These are phyloP conservation scores for Gossypium turneri DNA, from an alignment of 345 rosid species.

Conservation along the genomic window DNA sequence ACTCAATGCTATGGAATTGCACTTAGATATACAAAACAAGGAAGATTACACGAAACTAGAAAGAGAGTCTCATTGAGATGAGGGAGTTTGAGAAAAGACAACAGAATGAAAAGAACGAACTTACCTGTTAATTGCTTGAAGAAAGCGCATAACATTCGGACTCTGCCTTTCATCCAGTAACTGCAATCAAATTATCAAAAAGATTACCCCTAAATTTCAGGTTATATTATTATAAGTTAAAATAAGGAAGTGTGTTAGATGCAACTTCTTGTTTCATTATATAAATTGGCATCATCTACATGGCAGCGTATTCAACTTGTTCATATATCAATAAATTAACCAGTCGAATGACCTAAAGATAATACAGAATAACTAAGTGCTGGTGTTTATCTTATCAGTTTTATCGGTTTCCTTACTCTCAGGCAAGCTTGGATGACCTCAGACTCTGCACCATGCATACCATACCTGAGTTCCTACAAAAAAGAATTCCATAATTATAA, in stretches of 20 bases:
- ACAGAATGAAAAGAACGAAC: constrained; percentile 24
- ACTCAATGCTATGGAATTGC: neutral
- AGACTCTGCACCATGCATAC: constrained; percentile 36
- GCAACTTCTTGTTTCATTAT: constrained; percentile 1
- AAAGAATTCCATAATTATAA: constrained; percentile 14
- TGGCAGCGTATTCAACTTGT: neutral
- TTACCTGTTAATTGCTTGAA: constrained; percentile 59
- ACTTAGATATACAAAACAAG: neutral
- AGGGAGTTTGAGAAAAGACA: neutral
- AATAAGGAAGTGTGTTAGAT: neutral
- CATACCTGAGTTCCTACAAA: constrained; percentile 43
- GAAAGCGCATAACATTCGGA: constrained; percentile 54
- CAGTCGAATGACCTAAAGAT: neutral
- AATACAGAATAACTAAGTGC: neutral
- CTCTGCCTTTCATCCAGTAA: constrained; percentile 63
- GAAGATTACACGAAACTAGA: neutral
- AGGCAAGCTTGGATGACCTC: constrained; percentile 45
- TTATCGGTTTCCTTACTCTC: constrained; percentile 34
- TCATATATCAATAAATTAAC: neutral
- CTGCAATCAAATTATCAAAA: constrained; percentile 27
- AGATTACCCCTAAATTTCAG: constrained; percentile 2
- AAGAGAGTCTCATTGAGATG: neutral
- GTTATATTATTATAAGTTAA: neutral
- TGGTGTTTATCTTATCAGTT: neutral
- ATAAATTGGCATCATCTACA: constrained; percentile 1